Evolutionary conservation across 345 rosid species (phyloP), one percentile per base, ranked within the genome.

Genomic region (Acer yangbiense): DNA sequence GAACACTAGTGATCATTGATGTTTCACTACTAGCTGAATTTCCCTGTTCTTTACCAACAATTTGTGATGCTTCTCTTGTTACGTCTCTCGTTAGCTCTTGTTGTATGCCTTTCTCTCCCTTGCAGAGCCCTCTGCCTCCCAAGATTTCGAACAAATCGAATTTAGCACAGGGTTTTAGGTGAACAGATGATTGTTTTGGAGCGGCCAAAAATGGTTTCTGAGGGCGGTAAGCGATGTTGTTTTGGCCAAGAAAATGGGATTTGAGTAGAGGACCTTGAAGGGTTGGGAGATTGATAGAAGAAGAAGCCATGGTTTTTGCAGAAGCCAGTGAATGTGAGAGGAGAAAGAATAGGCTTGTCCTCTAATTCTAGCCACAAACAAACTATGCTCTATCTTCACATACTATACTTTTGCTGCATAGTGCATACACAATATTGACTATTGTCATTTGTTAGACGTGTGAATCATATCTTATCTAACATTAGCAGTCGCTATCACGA

Each of bases 121-220:
- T 92, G 77, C 89, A 92, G 50, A 95, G 86, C 21, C 97, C 98
- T 84, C 99, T 90, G 27, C 99, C 99, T 71, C 99, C 98, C 78
- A 95, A 57, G 74, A 95, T 83, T 68, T 88, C 90, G 20, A 80
- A 86, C 8, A 89, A 85, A 76, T 91, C 83, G 82, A 91, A 92
- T 69, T 91, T 96, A 29, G 90, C 98, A 35, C 68, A 82, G 39
- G 76, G 80, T 35, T 68, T 84, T 29, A 66, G 74, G 65, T 50
- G 50, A 35, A 75, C 41, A 2, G 69, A 70, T 35, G 78, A n/a
- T 14, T 81, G 89, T 76, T 78, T 89, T 4, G 77, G 69, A 43
- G 73, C 64, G 8, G 75, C 65, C 74, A 85, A 79, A 58, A 62
- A 9, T 12, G 89, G 78, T 46, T 65, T 86, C 54, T 80, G 88